phyloP scores from a whole-genome alignment of 208 protist genomes.

The Trypanosoma caninum region DNA sequence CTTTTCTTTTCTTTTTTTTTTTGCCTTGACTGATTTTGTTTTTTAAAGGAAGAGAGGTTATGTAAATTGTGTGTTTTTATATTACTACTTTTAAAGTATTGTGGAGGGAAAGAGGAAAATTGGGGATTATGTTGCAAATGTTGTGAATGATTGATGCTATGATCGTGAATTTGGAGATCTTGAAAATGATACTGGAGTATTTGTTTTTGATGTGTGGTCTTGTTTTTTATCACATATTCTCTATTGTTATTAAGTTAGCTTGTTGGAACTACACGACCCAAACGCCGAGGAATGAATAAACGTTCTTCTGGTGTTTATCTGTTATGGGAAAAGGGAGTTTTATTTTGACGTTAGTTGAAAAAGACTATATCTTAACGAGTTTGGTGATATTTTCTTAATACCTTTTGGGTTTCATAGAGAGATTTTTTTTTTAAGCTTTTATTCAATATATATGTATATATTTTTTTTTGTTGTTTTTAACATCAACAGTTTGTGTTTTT shows the following conservation, averaged over 20 bases:
- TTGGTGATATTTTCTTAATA: conserved; percentile 53
- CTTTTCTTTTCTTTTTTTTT: too few relatives aligned
- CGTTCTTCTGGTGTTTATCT: conserved; percentile 22
- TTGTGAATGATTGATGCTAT: conserved; percentile 45
- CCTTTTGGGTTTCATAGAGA: conserved; percentile 26
- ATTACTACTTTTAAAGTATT: conserved; percentile 42
- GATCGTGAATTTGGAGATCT: conserved; percentile 45
- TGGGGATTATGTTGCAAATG: conserved; percentile 19
- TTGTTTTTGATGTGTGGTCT: conserved; percentile 31
- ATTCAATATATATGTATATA: conserved; percentile 23
- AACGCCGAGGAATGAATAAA: conserved; percentile 12
- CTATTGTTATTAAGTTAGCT: conserved; percentile 29
- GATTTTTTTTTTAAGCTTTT: conserved; percentile 28
- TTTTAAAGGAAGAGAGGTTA: conserved; percentile 31
- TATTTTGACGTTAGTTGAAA: conserved; percentile 28
- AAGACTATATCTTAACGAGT: conserved; percentile 43
- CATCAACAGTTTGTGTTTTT: conserved; percentile 54
- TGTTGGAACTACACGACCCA: conserved; percentile 28
- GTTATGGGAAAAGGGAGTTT: conserved; percentile 18
- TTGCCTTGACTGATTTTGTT: conserved; percentile 15
- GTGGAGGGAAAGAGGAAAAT: conserved; percentile 35
- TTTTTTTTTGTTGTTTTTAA: too few relatives aligned
- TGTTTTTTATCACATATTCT: conserved; percentile 44
- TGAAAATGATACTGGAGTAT: conserved; percentile 2
- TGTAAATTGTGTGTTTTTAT: conserved; percentile 57